These are phyloP conservation scores for Ogataea hybrid DNA, from an alignment of 1,139 yeast species.

Conservation along the genomic window DNA sequence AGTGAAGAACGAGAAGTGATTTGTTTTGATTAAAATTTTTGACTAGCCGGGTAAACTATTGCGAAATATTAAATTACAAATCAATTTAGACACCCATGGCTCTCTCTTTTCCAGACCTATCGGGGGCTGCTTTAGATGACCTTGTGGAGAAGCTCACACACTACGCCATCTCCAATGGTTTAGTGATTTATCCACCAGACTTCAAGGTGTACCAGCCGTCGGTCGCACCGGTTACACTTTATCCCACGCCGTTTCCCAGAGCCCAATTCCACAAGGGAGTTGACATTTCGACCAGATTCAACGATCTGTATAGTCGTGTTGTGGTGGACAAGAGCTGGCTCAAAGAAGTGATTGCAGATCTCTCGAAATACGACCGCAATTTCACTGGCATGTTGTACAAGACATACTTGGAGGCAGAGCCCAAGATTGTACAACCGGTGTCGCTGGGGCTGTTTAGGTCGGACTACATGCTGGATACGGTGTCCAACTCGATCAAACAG, in stretches of 20 bases:
- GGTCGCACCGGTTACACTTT: slow-evolving; percentile 83
- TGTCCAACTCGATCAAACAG: no score
- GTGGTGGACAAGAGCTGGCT: slow-evolving; percentile 63
- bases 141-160: slow-evolving; percentile 53
- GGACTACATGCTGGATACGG: no score
- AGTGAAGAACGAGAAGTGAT: slow-evolving; percentile 2
- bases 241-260: slow-evolving; percentile 85
- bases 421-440: slow-evolving; percentile 63
- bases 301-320: slow-evolving; percentile 69
- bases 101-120: slow-evolving; percentile 1
- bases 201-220: slow-evolving; percentile 47
- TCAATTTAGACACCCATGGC: slow-evolving; percentile 1
- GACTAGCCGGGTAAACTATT: slow-evolving; percentile 11
- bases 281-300: slow-evolving; percentile 63
- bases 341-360: slow-evolving; percentile 48
- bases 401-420: slow-evolving; percentile 48
- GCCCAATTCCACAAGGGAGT: slow-evolving; percentile 64
- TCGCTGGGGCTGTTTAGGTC: slow-evolving; percentile 86
- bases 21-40: slow-evolving; percentile 17
- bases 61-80: slow-evolving; percentile 3
- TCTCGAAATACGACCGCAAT: slow-evolving; percentile 61
- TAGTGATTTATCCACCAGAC: slow-evolving; percentile 71
- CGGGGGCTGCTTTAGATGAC: slow-evolving; percentile 19
- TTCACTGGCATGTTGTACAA: slow-evolving; percentile 81
- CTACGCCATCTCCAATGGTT: slow-evolving; percentile 78